These are phyloP conservation scores for Pseudogymnoascus sp. DNA, from an alignment of 2,329 filamentous ascomycete species.

Conservation along the genomic window DNA sequence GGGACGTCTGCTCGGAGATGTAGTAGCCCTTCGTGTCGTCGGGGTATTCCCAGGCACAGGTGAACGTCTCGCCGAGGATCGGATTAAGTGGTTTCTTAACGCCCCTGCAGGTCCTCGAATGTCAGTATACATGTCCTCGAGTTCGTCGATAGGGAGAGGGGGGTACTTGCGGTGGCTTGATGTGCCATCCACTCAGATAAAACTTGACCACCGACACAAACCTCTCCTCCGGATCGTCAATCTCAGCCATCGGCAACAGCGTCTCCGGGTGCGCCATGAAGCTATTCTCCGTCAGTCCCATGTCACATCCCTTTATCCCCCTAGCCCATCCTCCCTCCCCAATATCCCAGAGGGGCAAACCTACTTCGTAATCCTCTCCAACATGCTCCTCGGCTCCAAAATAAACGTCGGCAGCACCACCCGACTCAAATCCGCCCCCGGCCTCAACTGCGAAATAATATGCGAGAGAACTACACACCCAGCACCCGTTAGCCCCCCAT, in stretches of 20 bases:
- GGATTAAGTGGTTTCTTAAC: conserved; percentile 98
- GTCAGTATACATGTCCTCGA: background rate
- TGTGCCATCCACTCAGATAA: conserved; percentile 97
- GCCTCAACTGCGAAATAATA: conserved; percentile 93
- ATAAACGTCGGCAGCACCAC: conserved; percentile 97
- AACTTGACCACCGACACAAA: conserved; percentile 97
- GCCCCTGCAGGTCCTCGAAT: conserved; percentile 47
- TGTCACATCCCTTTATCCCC: background rate
- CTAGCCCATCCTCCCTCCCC: background rate
- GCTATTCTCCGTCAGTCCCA: conserved; percentile 40
- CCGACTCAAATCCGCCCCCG: conserved; percentile 87
- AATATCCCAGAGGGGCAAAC: conserved; percentile 25
- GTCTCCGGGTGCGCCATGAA: conserved; percentile 99
- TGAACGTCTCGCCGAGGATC: conserved; percentile 88
- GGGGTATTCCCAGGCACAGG: conserved; percentile 89
- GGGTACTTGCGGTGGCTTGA: conserved; percentile 76
- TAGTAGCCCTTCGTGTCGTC: conserved; percentile 86
- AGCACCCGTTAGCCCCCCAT: conserved; percentile 9
- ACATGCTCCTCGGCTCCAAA: conserved; percentile 92
- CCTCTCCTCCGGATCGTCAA: conserved; percentile 80
- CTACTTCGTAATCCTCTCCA: conserved; percentile 97
- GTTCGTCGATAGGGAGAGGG: conserved; percentile 6
- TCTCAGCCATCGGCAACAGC: conserved; percentile 74
- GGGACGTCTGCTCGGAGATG: conserved; percentile 93
- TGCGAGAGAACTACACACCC: conserved; percentile 68